Evolutionary conservation across 2,329 filamentous ascomycete genomes (phyloP).

Genomic region (Lachnellula suecica): DNA sequence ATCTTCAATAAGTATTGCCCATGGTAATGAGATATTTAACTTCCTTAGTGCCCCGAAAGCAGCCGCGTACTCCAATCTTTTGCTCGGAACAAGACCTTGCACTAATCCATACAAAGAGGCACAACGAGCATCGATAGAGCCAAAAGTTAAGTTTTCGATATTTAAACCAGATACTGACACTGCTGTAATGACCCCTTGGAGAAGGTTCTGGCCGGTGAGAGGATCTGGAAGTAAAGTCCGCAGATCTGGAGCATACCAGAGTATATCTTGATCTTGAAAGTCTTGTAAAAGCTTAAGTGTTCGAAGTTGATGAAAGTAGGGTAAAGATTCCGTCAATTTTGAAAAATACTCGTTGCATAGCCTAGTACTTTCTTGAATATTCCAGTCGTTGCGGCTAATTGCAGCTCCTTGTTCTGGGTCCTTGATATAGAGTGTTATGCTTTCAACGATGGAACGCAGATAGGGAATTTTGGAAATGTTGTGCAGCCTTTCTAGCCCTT

Average conservation of each 20-base stretch:
- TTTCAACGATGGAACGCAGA: conserved; percentile 13
- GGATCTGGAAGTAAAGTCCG: neutral
- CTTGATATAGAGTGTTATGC: neutral
- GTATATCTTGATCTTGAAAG: conserved; percentile 8
- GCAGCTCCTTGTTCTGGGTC: neutral
- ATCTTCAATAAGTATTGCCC: too few relatives aligned
- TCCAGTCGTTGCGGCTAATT: neutral
- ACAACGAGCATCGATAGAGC: neutral
- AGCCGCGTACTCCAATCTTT: neutral
- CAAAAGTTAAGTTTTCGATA: neutral
- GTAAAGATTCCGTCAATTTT: neutral
- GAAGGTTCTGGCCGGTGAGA: neutral
- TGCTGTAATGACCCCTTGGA: neutral
- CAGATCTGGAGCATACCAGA: too few relatives aligned
- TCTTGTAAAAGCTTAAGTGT: neutral
- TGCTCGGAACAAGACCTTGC: neutral
- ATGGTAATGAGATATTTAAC: neutral
- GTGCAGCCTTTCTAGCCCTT: neutral
- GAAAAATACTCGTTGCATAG: neutral
- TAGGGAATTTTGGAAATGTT: neutral
- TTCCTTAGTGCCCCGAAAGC: neutral
- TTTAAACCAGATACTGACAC: neutral
- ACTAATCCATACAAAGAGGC: neutral
- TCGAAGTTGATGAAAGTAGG: neutral
- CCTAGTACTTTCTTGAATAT: neutral